Evolutionary conservation across 371 early-diverging fungal species (phyloP).

Genomic region (Mortierella sp.): DNA sequence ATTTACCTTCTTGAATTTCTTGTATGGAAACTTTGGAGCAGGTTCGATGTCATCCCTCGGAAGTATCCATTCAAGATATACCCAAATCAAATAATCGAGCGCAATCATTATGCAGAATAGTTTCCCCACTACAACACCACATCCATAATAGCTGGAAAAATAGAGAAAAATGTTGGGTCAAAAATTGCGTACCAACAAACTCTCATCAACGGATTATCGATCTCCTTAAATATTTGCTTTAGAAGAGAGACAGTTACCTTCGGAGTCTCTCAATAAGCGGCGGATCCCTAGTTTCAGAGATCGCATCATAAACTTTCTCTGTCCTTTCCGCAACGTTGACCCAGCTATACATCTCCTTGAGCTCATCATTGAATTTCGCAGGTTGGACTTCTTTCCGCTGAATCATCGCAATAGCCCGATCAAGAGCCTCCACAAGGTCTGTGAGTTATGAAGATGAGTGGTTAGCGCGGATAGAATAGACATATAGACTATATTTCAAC

Average conservation of each 20-base stretch:
- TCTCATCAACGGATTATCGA: neutral
- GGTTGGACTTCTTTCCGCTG: constrained; percentile 79
- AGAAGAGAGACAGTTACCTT: constrained; percentile 54
- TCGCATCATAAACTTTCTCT: constrained; percentile 84
- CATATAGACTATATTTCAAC: neutral
- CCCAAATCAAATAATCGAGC: constrained; percentile 85
- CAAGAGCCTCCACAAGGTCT: constrained; percentile 84
- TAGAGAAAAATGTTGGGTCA: neutral
- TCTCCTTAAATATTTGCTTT: neutral
- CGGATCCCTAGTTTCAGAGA: constrained; percentile 72
- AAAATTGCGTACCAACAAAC: neutral
- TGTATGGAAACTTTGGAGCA: constrained; percentile 75
- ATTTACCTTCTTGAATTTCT: constrained; percentile 66
- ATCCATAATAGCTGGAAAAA: constrained; percentile 79
- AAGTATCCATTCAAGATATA: constrained; percentile 86
- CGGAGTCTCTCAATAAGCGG: constrained; percentile 89
- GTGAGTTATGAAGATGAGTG: neutral
- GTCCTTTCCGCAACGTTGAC: constrained; percentile 94
- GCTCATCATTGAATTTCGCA: constrained; percentile 80
- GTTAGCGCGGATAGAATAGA: constrained; percentile 4
- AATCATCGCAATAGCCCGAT: constrained; percentile 81
- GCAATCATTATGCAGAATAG: constrained; percentile 91
- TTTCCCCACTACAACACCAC: constrained; percentile 94
- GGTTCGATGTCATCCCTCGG: constrained; percentile 81
- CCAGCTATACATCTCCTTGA: constrained; percentile 97